Base-by-base conservation (phyloP, 2,329 filamentous ascomycete genomes). In the Penicillium sp. region DNA sequence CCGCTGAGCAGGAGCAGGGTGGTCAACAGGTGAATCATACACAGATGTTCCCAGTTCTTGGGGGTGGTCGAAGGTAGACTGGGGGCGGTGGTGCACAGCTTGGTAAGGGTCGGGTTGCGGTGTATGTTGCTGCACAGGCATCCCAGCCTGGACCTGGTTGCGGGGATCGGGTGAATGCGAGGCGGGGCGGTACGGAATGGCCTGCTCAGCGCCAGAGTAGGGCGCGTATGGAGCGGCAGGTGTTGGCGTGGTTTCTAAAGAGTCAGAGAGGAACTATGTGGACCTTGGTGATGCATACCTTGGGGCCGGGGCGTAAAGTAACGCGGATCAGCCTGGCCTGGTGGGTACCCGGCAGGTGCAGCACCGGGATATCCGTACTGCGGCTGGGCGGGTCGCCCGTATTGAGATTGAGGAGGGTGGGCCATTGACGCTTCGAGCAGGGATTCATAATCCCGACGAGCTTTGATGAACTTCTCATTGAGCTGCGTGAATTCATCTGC, bases 391-490 rank as follows among this genome's bases (percentile, higher is more conserved):
- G 75, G 77, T 62, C 90, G 86, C 65, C 89, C 87, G 70, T 93
- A 94, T 62, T 82, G 85, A 44, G 88, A 85, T 67, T 90, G 89
- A 49, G 90, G 86, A n/a, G 92, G 89, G 64, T 97, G 93, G 1
- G 92, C 87, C 93, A 99, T 97, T 52, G 93, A 97, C 16, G 91
- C 89, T 74, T 99, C 94, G 18, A 99, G 81, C n/a, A 99, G 82
- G 29, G 90, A 87, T 76, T 99, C 94, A 72, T 99, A 99, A 75
- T 99, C 94, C 66, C 93, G 86, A 61, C 94, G 88, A 43, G 94
- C 94, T 76, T 99, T 99, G 81, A 99, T 97, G 75, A 99, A 99
- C 77, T 97, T 97, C 75, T 99, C 94, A 69, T 99, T 99, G 59
- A 99, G 80, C 71, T 97, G 93, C 2, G 94, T 97, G 70, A 99